Evolutionary conservation across 495 filamentous ascomycete species (phyloP), one percentile per base, ranked within the genome.

Genomic region (Diplogelasinospora grovesii): DNA sequence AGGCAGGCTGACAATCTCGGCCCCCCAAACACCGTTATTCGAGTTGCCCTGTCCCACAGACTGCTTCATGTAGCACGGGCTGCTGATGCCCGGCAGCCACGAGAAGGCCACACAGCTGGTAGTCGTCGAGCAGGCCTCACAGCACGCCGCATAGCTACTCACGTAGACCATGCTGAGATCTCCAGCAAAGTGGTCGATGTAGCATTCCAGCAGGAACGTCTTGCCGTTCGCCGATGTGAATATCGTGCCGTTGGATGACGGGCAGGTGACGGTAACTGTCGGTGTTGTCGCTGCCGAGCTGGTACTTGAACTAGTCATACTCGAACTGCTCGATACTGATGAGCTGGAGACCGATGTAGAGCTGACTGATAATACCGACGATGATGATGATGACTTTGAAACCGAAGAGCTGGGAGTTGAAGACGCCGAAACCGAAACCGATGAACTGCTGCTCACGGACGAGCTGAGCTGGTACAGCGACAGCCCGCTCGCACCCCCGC

Each of bases 391-490:
- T 29, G 43, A 22, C 16, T 23, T 27, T 23, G 41, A n/a, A n/a
- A n/a, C n/a, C n/a, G n/a, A n/a, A n/a, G n/a, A n/a, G n/a, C n/a
- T n/a, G n/a, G 21, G 8, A 46, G 41, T 9, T 40, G 42, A n/a
- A n/a, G n/a, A n/a, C n/a, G n/a, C n/a, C n/a, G n/a, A n/a, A n/a
- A n/a, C n/a, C n/a, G n/a, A n/a, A n/a, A n/a, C n/a, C n/a, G n/a
- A n/a, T n/a, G n/a, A n/a, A n/a, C n/a, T n/a, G n/a, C n/a, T n/a
- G n/a, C n/a, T n/a, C n/a, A n/a, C n/a, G n/a, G n/a, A 23, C 8
- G 16, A 38, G 7, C 52, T 38, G 13, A 39, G 40, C 56, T 50
- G 60, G 22, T 63, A 65, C 21, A 63, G 37, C 8, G 59, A 48
- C n/a, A 65, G 51, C 18, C 56, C 48, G 25, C 56, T 46, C 29